phyloP scores from a whole-genome alignment of 306 rosid genomes.

The Casuarina equisetifolia region DNA sequence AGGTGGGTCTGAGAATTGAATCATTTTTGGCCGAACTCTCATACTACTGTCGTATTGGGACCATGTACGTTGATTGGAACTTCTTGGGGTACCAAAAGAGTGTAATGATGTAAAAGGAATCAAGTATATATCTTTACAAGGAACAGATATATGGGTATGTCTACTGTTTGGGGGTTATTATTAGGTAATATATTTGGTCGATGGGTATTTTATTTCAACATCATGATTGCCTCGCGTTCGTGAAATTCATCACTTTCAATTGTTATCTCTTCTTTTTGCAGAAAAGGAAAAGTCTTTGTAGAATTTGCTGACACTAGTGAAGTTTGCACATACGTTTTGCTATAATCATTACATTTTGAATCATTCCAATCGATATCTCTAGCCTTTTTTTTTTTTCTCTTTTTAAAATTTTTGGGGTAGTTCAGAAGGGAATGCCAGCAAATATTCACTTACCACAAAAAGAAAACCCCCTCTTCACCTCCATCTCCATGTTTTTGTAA shows the following conservation, averaged over 20 bases:
- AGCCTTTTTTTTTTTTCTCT: no score
- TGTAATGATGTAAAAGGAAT: not conserved
- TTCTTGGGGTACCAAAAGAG: not conserved
- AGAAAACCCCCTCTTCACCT: no score
- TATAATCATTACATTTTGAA: no score
- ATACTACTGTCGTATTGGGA: not conserved
- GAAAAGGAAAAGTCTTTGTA: not conserved
- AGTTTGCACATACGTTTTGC: no score
- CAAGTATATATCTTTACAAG: not conserved
- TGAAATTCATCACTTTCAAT: not conserved
- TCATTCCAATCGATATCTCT: no score
- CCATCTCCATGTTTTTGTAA: not conserved
- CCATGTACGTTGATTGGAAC: not conserved
- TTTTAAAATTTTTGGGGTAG: no score
- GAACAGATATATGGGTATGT: not conserved
- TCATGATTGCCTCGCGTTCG: conserved; percentile 2
- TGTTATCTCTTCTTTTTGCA: not conserved
- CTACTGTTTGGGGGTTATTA: not conserved
- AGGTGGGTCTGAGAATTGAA: not conserved
- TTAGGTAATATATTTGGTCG: not conserved
- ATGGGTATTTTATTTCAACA: not conserved
- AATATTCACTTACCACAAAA: no score
- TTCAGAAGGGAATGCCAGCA: no score
- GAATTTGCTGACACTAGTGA: no score
- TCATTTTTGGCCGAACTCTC: not conserved